Percentiles rank a stretch among this genome's conserved stretches.
Conservation (phyloP, 371 early-diverging fungal species). For the Syncephalastrum contaminatum region DNA sequence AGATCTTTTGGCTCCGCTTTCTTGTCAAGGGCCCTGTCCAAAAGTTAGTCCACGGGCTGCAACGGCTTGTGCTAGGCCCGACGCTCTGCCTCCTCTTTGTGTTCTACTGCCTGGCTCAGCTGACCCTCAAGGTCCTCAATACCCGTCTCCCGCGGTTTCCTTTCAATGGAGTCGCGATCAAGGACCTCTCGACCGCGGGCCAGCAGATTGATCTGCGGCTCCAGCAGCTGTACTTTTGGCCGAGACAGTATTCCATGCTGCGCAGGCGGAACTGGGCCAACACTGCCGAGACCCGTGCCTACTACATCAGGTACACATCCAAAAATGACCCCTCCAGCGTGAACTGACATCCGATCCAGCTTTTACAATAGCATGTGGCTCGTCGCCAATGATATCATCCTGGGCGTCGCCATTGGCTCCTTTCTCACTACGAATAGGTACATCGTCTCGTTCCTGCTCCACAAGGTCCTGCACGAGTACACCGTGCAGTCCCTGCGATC, state of each 20-base stretch:
- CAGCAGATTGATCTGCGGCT: conserved; percentile 82
- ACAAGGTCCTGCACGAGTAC: conserved; percentile 56
- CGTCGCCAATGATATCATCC: conserved; percentile 88
- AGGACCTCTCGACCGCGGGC: conserved; percentile 64
- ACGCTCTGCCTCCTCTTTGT: conserved; percentile 43
- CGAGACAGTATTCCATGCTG: conserved; percentile 71
- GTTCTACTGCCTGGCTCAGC: conserved; percentile 45
- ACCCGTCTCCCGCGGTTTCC: conserved; percentile 54
- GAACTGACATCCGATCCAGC: conserved; percentile 34
- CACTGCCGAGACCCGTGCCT: conserved; percentile 70
- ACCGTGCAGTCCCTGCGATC: conserved; percentile 66
- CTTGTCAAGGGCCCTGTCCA: too few species aligned
- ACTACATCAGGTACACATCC: conserved; percentile 80
- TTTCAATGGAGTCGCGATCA: conserved; percentile 60
- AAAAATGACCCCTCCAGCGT: too few species aligned
- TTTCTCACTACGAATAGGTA: conserved; percentile 65
- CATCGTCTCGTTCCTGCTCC: conserved; percentile 55
- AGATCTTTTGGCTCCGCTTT: conserved; percentile 4
- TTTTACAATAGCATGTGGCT: conserved; percentile 96
- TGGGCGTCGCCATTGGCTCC: conserved; percentile 82
- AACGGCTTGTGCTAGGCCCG: conserved; percentile 27
- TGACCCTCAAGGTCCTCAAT: conserved; percentile 53
- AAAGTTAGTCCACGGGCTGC: background rate
- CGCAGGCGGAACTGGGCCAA: conserved; percentile 62
- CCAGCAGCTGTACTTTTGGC: conserved; percentile 84